Percentiles rank a stretch among this genome's conserved stretches.
Conservation (phyloP, 805 yeast genomes). For the Nakazawaea siamensis region DNA sequence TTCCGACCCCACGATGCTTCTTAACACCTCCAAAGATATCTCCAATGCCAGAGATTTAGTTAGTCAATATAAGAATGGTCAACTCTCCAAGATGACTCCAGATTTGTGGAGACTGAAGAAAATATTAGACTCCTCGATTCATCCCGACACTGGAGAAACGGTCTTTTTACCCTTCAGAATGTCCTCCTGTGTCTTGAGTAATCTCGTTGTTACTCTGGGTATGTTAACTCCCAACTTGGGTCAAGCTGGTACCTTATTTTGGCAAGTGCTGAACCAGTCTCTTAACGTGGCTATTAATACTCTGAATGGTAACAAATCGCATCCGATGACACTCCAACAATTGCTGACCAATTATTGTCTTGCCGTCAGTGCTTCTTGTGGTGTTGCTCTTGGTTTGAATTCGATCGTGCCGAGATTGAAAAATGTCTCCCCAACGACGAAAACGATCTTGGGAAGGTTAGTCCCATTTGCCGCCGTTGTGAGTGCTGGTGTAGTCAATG, state of each 20-base stretch:
- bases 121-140: slow-evolving; percentile 83
- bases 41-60: slow-evolving; percentile 55
- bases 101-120: slow-evolving; percentile 86
- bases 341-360: slow-evolving; percentile 69
- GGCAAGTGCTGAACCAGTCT: slow-evolving; percentile 98
- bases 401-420: slow-evolving; percentile 82
- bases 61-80: slow-evolving; percentile 68
- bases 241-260: slow-evolving; percentile 82
- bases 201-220: slow-evolving; percentile 92
- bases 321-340: slow-evolving; percentile 77
- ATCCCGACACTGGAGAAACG: slow-evolving; percentile 95
- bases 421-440: slow-evolving; percentile 60
- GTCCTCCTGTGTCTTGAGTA: slow-evolving; percentile 92
- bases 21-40: slow-evolving; percentile 60
- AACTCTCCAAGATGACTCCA: slow-evolving; percentile 55
- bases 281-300: slow-evolving; percentile 95
- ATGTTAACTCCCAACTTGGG: slow-evolving; percentile 95
- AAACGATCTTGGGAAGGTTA: slow-evolving; percentile 67
- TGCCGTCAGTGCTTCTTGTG: slow-evolving; percentile 92
- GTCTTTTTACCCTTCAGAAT: slow-evolving; percentile 91
- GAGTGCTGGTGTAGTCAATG: slow-evolving; percentile 92
- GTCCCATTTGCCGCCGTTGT: slow-evolving; percentile 99
- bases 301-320: slow-evolving; percentile 92
- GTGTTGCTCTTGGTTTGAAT: slow-evolving; percentile 90
- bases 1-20: slow-evolving; percentile 84